Conservation (phyloP, 805 yeast genomes). For the Candida ulmi region DNA sequence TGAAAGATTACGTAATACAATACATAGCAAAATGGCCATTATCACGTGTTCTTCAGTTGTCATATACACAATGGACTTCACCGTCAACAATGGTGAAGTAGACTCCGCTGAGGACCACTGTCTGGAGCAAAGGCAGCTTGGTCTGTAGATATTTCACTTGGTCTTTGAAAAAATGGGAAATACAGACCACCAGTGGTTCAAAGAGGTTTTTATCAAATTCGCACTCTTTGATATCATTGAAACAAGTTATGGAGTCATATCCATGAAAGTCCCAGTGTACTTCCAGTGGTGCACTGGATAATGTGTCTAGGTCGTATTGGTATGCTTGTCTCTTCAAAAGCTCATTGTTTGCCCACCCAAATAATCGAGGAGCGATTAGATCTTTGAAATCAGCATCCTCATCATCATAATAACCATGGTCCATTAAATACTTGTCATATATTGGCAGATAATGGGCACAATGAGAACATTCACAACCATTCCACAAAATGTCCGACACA, state of each 20-base stretch:
- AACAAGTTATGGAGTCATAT: slow-evolving; percentile 35
- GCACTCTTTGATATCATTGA: slow-evolving; percentile 31
- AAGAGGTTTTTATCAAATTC: slow-evolving; percentile 39
- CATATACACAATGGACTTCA: slow-evolving; percentile 21
- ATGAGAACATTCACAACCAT: slow-evolving; percentile 62
- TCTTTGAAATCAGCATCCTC: slow-evolving; percentile 47
- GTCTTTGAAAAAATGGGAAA: slow-evolving; percentile 41
- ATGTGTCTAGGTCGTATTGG: slow-evolving; percentile 27
- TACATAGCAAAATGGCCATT: no score
- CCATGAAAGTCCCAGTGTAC: slow-evolving; percentile 47
- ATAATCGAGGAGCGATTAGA: slow-evolving; percentile 51
- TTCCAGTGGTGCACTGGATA: slow-evolving; percentile 27
- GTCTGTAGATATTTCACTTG: slow-evolving; percentile 32
- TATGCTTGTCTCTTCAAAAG: slow-evolving; percentile 31
- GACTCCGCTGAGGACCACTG: slow-evolving; percentile 36
- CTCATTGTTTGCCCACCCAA: slow-evolving; percentile 45
- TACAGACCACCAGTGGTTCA: slow-evolving; percentile 32
- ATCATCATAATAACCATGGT: slow-evolving; percentile 54
- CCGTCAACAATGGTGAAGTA: slow-evolving; percentile 26
- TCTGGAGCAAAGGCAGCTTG: slow-evolving; percentile 28
- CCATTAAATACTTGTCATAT: slow-evolving; percentile 56
- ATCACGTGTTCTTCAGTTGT: slow-evolving; percentile 4
- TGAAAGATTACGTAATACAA: neutral
- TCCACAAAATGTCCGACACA: slow-evolving; percentile 69
- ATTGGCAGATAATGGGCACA: slow-evolving; percentile 44